Evolutionary conservation across 192 early-diverging fungal genomes (phyloP).

Genomic region (Globomyces pollinis-pini): DNA sequence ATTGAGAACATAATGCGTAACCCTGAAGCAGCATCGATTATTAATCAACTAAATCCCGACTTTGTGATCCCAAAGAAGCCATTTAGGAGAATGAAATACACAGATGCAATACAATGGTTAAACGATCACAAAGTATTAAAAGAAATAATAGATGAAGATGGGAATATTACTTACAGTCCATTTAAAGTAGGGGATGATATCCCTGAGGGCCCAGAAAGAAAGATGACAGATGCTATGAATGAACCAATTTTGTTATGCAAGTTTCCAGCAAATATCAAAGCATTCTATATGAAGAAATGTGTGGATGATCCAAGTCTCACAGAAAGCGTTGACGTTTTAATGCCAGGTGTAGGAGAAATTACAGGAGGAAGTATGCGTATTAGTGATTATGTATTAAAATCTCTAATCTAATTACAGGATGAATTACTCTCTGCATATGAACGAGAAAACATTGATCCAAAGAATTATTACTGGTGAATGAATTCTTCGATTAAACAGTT

Average conservation of each 20-base stretch:
- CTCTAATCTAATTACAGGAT: background rate
- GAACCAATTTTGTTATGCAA: constrained; percentile 91
- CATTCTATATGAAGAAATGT: constrained; percentile 98
- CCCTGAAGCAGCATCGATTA: constrained; percentile 60
- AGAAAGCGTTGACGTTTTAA: constrained; percentile 94
- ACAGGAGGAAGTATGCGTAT: constrained; percentile 92
- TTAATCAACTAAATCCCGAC: constrained; percentile 85
- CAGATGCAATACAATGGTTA: constrained; percentile 92
- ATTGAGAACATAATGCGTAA: constrained; percentile 74
- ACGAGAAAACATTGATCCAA: background rate
- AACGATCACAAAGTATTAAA: constrained; percentile 85
- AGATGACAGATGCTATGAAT: constrained; percentile 95
- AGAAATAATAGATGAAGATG: constrained; percentile 44
- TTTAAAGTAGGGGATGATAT: constrained; percentile 99
- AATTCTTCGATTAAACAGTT: constrained; percentile 70
- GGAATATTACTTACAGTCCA: constrained; percentile 43
- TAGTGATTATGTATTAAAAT: constrained; percentile 12
- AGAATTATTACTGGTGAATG: constrained; percentile 63
- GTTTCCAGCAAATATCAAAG: constrained; percentile 98
- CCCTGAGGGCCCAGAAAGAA: constrained; percentile 93
- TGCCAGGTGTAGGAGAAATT: constrained; percentile 98
- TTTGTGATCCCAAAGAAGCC: constrained; percentile 79
- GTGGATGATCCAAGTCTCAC: constrained; percentile 76
- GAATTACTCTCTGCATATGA: constrained; percentile 68
- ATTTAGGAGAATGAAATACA: constrained; percentile 93